A percentile compares a stretch with the other conserved stretches of the same genome.
These are phyloP conservation scores for Onygena corvina DNA, from an alignment of 2,329 filamentous ascomycete species.

Conservation along the genomic window DNA sequence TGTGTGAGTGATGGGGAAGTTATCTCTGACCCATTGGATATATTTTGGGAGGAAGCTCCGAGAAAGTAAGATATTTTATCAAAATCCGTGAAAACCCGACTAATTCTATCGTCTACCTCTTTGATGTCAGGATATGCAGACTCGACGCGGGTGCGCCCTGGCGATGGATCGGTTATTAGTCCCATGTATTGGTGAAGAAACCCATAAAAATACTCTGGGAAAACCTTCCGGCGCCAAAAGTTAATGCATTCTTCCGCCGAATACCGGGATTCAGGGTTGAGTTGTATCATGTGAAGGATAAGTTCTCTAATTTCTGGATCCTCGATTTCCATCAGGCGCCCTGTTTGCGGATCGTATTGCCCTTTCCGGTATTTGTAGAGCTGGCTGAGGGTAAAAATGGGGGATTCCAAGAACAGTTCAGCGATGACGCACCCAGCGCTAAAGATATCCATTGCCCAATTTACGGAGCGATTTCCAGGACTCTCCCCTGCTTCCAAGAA, in stretches of 20 bases:
- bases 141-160: constrained; percentile 60
- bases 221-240: constrained; percentile 83
- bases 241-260: constrained; percentile 88
- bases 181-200: constrained; percentile 98
- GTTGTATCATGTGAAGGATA: constrained; percentile 89
- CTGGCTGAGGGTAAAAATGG: constrained; percentile 95
- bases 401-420: constrained; percentile 85
- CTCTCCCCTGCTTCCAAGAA: constrained; percentile 64
- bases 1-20: constrained; percentile 26
- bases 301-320: constrained; percentile 78
- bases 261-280: constrained; percentile 83
- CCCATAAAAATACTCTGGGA: constrained; percentile 93
- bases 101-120: constrained; percentile 86
- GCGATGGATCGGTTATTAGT: constrained; percentile 79
- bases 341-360: constrained; percentile 77
- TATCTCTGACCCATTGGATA: constrained; percentile 22
- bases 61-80: constrained; percentile 96
- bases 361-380: constrained; percentile 87
- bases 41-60: constrained; percentile 52
- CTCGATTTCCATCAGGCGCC: constrained; percentile 72
- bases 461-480: constrained; percentile 51
- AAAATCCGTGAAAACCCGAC: constrained; percentile 85
- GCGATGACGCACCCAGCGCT: constrained; percentile 94
- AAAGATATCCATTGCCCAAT: constrained; percentile 98
- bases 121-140: constrained; percentile 59